Percentiles rank a stretch among this genome's conserved stretches.
Evolutionary conservation across 2,329 filamentous ascomycete species (phyloP).

Genomic region (Ophiostoma australiae): DNA sequence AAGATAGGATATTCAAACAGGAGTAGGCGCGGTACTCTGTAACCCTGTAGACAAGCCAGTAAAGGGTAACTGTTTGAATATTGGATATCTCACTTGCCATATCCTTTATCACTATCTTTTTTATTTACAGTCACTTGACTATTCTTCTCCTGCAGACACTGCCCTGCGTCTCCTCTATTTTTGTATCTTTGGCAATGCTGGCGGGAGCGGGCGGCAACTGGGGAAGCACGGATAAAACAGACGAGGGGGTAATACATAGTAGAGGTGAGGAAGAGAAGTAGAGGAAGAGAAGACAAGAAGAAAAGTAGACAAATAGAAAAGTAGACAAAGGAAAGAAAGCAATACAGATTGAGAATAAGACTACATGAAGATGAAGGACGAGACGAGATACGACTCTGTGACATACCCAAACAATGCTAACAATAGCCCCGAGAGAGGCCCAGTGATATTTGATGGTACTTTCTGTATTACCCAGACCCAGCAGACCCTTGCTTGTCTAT

Average conservation of each 20-base stretch:
- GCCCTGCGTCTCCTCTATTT: slow-evolving; percentile 15
- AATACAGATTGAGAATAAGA: not conserved
- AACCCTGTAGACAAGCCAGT: not conserved
- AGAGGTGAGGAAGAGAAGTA: not conserved
- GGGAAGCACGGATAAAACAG: slow-evolving; percentile 16
- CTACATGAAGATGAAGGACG: slow-evolving; percentile 4
- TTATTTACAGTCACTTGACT: not conserved
- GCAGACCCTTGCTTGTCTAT: not conserved
- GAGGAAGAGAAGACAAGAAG: not conserved
- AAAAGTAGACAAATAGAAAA: not conserved
- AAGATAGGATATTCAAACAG: not conserved
- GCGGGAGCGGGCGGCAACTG: slow-evolving; percentile 1
- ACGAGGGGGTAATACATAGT: slow-evolving; percentile 14
- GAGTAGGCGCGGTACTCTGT: not conserved
- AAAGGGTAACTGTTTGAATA: not conserved
- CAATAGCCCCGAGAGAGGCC: not conserved
- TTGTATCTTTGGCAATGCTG: slow-evolving; percentile 10
- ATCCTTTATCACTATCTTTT: not conserved
- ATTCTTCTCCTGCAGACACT: not conserved
- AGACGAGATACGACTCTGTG: slow-evolving; percentile 10
- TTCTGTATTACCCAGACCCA: not conserved
- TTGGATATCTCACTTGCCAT: not conserved
- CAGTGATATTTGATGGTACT: not conserved
- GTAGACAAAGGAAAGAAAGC: not conserved
- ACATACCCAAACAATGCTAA: slow-evolving; percentile 10